Conservation (phyloP, 495 filamentous ascomycete genomes). For the Ramalina peruviana region DNA sequence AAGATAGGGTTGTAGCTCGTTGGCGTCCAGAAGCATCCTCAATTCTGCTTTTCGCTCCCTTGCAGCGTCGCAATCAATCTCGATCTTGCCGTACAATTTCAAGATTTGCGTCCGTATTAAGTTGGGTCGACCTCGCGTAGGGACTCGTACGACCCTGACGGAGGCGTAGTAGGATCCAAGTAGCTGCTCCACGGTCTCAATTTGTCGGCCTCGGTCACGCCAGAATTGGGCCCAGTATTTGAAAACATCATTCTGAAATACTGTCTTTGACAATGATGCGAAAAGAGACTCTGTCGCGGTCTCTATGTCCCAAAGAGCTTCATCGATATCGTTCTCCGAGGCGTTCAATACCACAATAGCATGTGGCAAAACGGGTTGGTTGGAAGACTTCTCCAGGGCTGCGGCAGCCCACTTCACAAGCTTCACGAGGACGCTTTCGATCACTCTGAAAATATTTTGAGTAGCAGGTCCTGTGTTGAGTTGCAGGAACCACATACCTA, state of each 20-base stretch:
- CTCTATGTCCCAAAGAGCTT: slow-evolving; percentile 33
- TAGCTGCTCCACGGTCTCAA: slow-evolving; percentile 32
- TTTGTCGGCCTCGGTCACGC: slow-evolving; percentile 16
- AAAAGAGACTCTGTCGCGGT: slow-evolving; percentile 23
- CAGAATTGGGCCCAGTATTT: slow-evolving; percentile 22
- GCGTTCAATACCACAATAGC: slow-evolving; percentile 36
- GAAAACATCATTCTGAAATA: slow-evolving; percentile 8
- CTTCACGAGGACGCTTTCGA: slow-evolving; percentile 21
- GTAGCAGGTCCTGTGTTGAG: not conserved
- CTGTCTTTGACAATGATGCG: not conserved
- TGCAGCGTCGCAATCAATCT: slow-evolving; percentile 23
- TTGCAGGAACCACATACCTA: slow-evolving; percentile 17
- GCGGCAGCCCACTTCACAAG: slow-evolving; percentile 25
- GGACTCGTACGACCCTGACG: slow-evolving; percentile 39
- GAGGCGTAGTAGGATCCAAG: slow-evolving; percentile 39
- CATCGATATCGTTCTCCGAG: slow-evolving; percentile 29
- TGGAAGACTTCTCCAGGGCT: slow-evolving; percentile 36
- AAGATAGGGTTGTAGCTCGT: slow-evolving; percentile 37
- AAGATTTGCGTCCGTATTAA: slow-evolving; percentile 35
- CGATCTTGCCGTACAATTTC: slow-evolving; percentile 32
- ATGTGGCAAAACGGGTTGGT: slow-evolving; percentile 41
- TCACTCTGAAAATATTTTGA: slow-evolving; percentile 12
- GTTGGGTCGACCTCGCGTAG: slow-evolving; percentile 28
- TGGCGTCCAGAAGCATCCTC: slow-evolving; percentile 34
- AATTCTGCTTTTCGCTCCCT: slow-evolving; percentile 25